Conservation (phyloP, 768 basidiomycete species). For the Coprinopsis cinerea region DNA sequence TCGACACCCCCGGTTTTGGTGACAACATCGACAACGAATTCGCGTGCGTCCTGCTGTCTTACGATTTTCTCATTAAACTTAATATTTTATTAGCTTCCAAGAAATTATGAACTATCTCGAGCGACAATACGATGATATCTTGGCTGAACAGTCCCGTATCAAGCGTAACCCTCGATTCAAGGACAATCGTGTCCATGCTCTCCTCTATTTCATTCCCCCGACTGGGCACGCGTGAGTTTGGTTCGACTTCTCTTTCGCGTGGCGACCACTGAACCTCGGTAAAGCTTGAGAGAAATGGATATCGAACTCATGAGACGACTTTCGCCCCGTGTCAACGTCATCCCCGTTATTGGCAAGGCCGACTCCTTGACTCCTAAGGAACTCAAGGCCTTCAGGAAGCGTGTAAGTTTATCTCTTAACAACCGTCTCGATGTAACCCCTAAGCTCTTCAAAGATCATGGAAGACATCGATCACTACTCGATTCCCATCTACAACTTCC, state of each 20-base stretch:
- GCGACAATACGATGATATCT: constrained; percentile 88
- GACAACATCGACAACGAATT: constrained; percentile 88
- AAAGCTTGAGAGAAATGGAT: constrained; percentile 81
- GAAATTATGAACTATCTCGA: constrained; percentile 86
- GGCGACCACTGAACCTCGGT: constrained; percentile 12
- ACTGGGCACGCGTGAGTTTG: constrained; percentile 73
- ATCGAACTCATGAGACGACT: constrained; percentile 89
- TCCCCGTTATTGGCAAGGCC: constrained; percentile 84
- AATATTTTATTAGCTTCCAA: constrained; percentile 54
- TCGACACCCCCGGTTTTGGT: constrained; percentile 91
- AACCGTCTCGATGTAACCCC: background rate
- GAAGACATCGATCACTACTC: constrained; percentile 89
- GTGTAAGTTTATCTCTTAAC: constrained; percentile 33
- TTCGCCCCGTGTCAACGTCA: constrained; percentile 89
- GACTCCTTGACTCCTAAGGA: constrained; percentile 83
- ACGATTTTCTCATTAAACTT: constrained; percentile 7
- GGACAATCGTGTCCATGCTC: constrained; percentile 83
- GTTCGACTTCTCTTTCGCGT: background rate
- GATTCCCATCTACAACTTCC: constrained; percentile 92
- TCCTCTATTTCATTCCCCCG: constrained; percentile 88
- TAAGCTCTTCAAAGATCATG: constrained; percentile 54
- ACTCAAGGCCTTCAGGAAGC: constrained; percentile 78
- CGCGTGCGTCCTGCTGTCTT: constrained; percentile 44
- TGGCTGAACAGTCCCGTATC: constrained; percentile 83
- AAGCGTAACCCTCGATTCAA: constrained; percentile 90